Conservation (phyloP, 805 yeast species). For the Ogataea chonburiensis region DNA sequence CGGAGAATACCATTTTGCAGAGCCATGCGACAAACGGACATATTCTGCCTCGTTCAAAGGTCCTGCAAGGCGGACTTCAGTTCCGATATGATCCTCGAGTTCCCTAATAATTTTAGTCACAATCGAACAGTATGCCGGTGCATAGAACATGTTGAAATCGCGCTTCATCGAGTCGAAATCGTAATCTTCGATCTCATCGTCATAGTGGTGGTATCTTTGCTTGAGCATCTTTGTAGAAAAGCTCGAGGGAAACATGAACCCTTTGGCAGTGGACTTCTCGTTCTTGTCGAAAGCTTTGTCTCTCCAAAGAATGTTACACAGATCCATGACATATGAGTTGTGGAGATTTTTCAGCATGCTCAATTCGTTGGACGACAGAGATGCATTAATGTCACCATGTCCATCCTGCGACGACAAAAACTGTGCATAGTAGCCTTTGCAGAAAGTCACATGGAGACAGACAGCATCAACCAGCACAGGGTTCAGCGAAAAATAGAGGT, state of each 20-base stretch:
- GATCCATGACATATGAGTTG: conserved; percentile 54
- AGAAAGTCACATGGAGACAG: conserved; percentile 45
- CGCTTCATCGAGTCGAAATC: conserved; percentile 22
- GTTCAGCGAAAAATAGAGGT: conserved; percentile 40
- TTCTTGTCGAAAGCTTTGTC: conserved; percentile 47
- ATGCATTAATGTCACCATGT: conserved; percentile 15
- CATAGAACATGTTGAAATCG: conserved; percentile 42
- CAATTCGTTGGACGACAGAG: conserved; percentile 16
- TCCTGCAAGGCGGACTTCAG: conserved; percentile 46
- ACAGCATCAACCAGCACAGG: conserved; percentile 46
- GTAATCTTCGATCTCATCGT: conserved; percentile 22
- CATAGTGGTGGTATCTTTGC: conserved; percentile 25
- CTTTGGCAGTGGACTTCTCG: conserved; percentile 35
- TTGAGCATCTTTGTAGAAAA: conserved; percentile 34
- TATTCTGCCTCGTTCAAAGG: conserved; percentile 49
- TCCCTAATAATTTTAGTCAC: conserved; percentile 44
- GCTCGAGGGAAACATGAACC: conserved; percentile 38
- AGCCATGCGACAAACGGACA: conserved; percentile 23
- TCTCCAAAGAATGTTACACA: conserved; percentile 56
- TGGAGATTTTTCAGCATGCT: conserved; percentile 35
- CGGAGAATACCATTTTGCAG: conserved; percentile 26
- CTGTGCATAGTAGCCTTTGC: conserved; percentile 38
- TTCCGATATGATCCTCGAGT: conserved; percentile 42
- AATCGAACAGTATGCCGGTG: conserved; percentile 50
- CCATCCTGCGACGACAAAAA: conserved; percentile 17